Conservation (phyloP, 306 rosid genomes). For the Rosa rugosa region DNA sequence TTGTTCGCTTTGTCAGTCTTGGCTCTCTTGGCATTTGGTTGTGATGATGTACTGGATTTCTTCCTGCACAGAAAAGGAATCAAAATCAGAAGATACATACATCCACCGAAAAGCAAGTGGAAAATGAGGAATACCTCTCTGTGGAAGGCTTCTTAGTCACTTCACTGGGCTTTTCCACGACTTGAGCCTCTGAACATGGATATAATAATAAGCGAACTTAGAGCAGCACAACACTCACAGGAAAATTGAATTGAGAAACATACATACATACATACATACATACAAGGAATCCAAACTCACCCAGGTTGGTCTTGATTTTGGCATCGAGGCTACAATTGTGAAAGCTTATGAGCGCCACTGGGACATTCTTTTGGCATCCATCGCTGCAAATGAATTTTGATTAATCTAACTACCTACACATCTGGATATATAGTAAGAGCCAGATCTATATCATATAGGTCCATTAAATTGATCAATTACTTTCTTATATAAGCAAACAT, state of each 20-base stretch:
- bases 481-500: background rate
- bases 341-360: constrained; percentile 72
- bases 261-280: no score
- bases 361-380: constrained; percentile 74
- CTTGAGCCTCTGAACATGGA: constrained; percentile 52
- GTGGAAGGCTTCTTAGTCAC: constrained; percentile 37
- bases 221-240: no score
- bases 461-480: no score
- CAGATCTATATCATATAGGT: background rate
- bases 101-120: background rate
- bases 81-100: background rate
- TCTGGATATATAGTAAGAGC: background rate
- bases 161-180: constrained; percentile 58
- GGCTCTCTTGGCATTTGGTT: constrained; percentile 58
- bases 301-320: constrained; percentile 70
- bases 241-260: background rate
- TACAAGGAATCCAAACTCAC: constrained; percentile 15
- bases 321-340: constrained; percentile 86
- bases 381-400: constrained; percentile 38
- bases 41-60: constrained; percentile 47
- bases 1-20: constrained; percentile 51
- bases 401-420: background rate
- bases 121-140: constrained; percentile 40
- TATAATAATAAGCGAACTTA: background rate
- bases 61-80: constrained; percentile 11